Evolutionary conservation across 192 early-diverging fungal genomes (phyloP).

Genomic region (Coemansia sp.): DNA sequence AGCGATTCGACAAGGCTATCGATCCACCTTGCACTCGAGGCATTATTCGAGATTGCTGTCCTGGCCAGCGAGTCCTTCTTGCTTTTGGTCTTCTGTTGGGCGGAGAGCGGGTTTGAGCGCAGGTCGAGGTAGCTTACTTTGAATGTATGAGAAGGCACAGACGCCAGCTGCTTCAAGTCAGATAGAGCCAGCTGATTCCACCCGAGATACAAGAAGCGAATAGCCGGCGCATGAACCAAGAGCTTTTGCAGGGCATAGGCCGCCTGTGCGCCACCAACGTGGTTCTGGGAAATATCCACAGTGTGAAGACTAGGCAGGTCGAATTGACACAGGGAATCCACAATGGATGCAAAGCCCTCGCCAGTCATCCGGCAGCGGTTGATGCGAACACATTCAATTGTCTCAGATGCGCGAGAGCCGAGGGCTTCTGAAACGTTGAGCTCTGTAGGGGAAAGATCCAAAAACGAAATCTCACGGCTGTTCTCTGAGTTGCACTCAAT

Average conservation of each 20-base stretch:
- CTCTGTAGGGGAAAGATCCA: conserved; percentile 37
- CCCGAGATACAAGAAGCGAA: conserved; percentile 42
- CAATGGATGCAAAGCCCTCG: conserved; percentile 23
- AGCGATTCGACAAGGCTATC: conserved; percentile 20
- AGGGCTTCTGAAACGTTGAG: conserved; percentile 35
- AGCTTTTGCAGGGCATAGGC: conserved; percentile 37
- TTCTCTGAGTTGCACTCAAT: conserved; percentile 12
- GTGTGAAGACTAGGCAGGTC: conserved; percentile 35
- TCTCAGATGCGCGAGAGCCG: conserved; percentile 31
- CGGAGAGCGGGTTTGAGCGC: conserved; percentile 44
- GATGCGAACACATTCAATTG: conserved; percentile 52
- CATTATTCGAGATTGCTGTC: neutral
- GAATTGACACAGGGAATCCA: conserved; percentile 32
- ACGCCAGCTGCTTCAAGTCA: conserved; percentile 21
- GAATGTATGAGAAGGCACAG: neutral
- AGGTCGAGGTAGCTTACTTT: conserved; percentile 31
- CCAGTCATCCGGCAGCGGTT: conserved; percentile 51
- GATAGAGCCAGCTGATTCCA: conserved; percentile 45
- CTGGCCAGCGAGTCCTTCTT: conserved; percentile 3
- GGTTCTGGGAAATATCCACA: conserved; percentile 48
- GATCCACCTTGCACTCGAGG: conserved; percentile 14
- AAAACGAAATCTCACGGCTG: conserved; percentile 42
- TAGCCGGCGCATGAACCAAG: conserved; percentile 18
- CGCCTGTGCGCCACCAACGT: conserved; percentile 31
- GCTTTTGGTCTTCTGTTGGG: conserved; percentile 8